Conservation (phyloP, 495 filamentous ascomycete genomes). For the Penicillium alfredii region DNA sequence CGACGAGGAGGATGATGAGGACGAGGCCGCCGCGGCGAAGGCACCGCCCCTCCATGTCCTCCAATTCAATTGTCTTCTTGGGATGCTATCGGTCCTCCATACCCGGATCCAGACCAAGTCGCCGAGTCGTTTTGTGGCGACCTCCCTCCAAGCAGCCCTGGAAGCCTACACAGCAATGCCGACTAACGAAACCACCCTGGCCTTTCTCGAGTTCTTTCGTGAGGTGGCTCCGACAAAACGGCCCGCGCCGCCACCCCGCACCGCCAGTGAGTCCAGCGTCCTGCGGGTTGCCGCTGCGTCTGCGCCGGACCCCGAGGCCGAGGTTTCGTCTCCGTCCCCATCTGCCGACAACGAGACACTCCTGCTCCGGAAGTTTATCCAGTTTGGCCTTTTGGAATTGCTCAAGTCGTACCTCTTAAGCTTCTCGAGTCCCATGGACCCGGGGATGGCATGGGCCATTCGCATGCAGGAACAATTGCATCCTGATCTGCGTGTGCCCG, state of each 20-base stretch:
- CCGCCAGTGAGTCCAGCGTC: conserved; percentile 47
- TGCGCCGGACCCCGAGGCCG: conserved; percentile 78
- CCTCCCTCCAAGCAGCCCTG: conserved; percentile 72
- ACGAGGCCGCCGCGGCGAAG: conserved; percentile 26
- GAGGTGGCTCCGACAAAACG: conserved; percentile 65
- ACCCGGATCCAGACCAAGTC: conserved; percentile 82
- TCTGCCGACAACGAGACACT: conserved; percentile 47
- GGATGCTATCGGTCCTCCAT: conserved; percentile 81
- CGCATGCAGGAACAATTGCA: conserved; percentile 66
- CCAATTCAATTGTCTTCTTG: conserved; percentile 70
- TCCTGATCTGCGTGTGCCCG: conserved; percentile 38
- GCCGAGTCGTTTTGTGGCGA: conserved; percentile 89
- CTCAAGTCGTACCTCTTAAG: conserved; percentile 70
- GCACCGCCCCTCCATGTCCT: conserved; percentile 28
- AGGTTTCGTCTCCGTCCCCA: conserved; percentile 47
- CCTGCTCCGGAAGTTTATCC: conserved; percentile 64
- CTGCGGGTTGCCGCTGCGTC: conserved; percentile 38
- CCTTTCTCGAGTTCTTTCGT: conserved; percentile 69
- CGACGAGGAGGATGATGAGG: conserved; percentile 48
- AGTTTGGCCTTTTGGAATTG: conserved; percentile 81
- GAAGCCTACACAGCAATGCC: conserved; percentile 56
- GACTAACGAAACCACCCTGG: conserved; percentile 61
- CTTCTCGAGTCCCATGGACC: conserved; percentile 50
- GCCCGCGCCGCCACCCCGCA: conserved; percentile 67
- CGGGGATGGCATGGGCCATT: conserved; percentile 68